Base-by-base conservation (phyloP, 2,329 filamentous ascomycete genomes). In the Zymoseptoria passerinii region DNA sequence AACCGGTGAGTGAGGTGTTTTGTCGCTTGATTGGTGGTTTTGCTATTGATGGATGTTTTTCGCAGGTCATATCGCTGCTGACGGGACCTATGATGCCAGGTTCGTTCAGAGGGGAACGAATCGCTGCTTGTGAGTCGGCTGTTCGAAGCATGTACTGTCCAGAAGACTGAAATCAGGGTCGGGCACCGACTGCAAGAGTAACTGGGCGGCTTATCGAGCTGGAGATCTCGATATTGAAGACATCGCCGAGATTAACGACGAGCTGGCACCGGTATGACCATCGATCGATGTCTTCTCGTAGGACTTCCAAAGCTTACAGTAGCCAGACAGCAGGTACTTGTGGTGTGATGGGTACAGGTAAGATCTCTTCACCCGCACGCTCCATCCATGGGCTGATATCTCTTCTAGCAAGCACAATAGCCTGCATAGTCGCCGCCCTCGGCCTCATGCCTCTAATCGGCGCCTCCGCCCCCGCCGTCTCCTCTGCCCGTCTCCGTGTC, bases 1-100 rank as follows among this genome's bases (percentile, higher is more conserved):
- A 89, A 67, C 86, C 86, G 0, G 79, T 88, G 1, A n/a, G 35
- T 40, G 35, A 40, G 6, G 8, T 8, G 8, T 8, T 35, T 13
- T 13, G 29, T 10, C 8, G 29, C 1, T 13, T 6, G 13, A 23
- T 23, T 10, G 35, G 35, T 16, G 13, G 35, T 1, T 6, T 16
- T 1, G 35, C 35, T 16, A 40, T 16, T 44, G 35, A n/a, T 44
- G 35, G 16, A 3, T n/a, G n/a, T 1, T n/a, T 10, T 5, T n/a
- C 4, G 35, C 35, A 44, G 35, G 35, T 44, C 35, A 68, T 90
- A 1, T 86, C 84, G 23, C 74, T 90, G 0, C 80, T 89, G 0
- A 89, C 86, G 0, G 87, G 87, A 0, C 87, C 87, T 0, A 90
- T 90, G 86, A 84, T 89, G 81, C 85, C 87, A 0, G 87, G 87